Base-by-base conservation (phyloP, 129 eudicot genomes). In the Tagetes patula region DNA sequence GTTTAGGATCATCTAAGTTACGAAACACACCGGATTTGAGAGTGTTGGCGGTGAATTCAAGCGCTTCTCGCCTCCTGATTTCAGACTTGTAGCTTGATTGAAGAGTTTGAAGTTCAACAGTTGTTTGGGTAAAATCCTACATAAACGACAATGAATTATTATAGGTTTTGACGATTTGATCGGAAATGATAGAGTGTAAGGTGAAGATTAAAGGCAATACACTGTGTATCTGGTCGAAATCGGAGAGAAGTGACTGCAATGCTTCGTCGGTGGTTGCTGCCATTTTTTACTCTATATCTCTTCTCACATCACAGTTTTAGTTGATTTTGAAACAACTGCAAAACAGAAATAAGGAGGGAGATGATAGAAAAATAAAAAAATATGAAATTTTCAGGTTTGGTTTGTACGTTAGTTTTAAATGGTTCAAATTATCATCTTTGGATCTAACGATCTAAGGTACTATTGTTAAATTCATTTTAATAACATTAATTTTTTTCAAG, bases 181-280 rank as follows among this genome's bases (percentile, higher is more conserved):
- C 12, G 37, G 42, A 60, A 50, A 20, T 42, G 50, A 34, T 3
- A 49, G 43, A 39, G 1, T 13, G 50, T 11, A 53, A 20, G 49
- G 10, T 12, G 41, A 73, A 41, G 48, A 48, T 43, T 36, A n/a
- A 31, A 65, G 49, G 50, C 32, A 32, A 27, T 80, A 71, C 89
- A 33, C 61, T 50, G 72, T 82, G 77, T n/a, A 87, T 84, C 66
- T 86, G 78, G 82, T 84, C 86, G 79, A 82, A 84, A 80, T 55
- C 78, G 52, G 78, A 78, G 37, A 88, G 84, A 56, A 88, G 54
- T 1, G 82, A 77, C 1, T 85, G 83, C 68, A 83, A 46, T 60
- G 78, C 83, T 30, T 83, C 88, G 6, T 79, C 87, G 49, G 64
- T 59, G 4, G 82, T 77, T 83, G 80, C 87, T 74, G 87, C 91